Evolutionary conservation across 2,329 filamentous ascomycete genomes (phyloP), one percentile per base, ranked within the genome.

Genomic region (Sclerotinia nivalis): DNA sequence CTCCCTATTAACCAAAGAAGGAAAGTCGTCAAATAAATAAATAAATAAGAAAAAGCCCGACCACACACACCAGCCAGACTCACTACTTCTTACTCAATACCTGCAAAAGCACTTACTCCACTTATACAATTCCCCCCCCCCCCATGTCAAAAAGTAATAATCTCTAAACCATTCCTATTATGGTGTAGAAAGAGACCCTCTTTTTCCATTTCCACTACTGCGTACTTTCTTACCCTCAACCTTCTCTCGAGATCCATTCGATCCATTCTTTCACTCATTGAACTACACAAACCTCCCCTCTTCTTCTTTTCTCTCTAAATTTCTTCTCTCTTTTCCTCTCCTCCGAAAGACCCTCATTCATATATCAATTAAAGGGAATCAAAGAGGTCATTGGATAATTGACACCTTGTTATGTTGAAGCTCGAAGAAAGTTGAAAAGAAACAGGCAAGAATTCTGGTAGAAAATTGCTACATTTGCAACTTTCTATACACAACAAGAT

Each of bases 331-430:
- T 54, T 54, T 55, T 68, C 47, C 49, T 62, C 47, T 52, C 60
- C 60, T 62, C 60, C 45, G 12, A n/a, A 54, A 49, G 25, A 43
- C 31, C 25, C 56, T 61, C 40, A 34, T 45, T 62, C 45, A 62
- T 62, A 61, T 34, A 68, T 55, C 49, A 55, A 62, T 62, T 18
- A 61, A 40, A 52, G 49, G 66, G 56, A 61, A 68, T 25, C 20
- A 62, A 68, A 18, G 56, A 54, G 66, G 56, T 15, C n/a, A 62
- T 61, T 52, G 45, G 67, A 49, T 65, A 71, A 62, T 70, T 69
- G 71, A 71, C 71, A 69, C 31, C 71, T 61, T 59, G 70, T 71
- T 71, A 65, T 65, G 66, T 55, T 62, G 67, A 70, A 70, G 70
- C 58, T 56, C 54, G 64, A 70, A 68, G 66, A 64, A 52, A 59